These are phyloP conservation scores for Coccomyxa sp. DNA, from an alignment of 139 green algal genomes.

Conservation along the genomic window DNA sequence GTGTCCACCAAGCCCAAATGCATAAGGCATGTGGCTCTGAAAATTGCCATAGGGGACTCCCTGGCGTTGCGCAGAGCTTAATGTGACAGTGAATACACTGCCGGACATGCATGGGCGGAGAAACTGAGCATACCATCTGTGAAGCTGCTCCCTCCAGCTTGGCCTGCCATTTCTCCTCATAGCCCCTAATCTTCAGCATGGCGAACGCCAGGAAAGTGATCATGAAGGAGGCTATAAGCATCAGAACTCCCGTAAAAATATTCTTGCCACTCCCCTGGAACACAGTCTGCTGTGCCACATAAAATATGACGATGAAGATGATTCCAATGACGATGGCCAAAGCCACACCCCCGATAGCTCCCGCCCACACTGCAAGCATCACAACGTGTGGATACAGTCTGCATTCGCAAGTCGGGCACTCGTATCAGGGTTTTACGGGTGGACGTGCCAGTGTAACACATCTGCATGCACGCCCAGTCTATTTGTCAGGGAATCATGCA, in stretches of 20 bases:
- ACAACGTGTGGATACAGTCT: not conserved
- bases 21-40: too few relatives aligned
- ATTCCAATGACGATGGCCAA: constrained; percentile 37
- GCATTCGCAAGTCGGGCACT: not conserved
- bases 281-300: constrained; percentile 32
- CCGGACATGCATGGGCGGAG: not conserved
- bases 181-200: constrained; percentile 53
- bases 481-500: not conserved
- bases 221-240: constrained; percentile 30
- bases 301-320: constrained; percentile 47
- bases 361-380: constrained; percentile 33
- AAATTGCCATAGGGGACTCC: not conserved
- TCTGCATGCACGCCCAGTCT: not conserved
- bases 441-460: not conserved
- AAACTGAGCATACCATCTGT: not conserved
- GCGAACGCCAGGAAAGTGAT: constrained; percentile 46
- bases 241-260: constrained; percentile 43
- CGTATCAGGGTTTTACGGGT: not conserved
- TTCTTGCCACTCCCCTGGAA: constrained; percentile 24
- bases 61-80: constrained; percentile 1
- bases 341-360: constrained; percentile 28
- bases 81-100: too few relatives aligned
- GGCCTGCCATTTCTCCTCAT: constrained; percentile 48
- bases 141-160: constrained; percentile 27
- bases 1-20: too few relatives aligned